Evolutionary conservation across 345 rosid genomes (phyloP).

Genomic region (Garcia nutans): DNA sequence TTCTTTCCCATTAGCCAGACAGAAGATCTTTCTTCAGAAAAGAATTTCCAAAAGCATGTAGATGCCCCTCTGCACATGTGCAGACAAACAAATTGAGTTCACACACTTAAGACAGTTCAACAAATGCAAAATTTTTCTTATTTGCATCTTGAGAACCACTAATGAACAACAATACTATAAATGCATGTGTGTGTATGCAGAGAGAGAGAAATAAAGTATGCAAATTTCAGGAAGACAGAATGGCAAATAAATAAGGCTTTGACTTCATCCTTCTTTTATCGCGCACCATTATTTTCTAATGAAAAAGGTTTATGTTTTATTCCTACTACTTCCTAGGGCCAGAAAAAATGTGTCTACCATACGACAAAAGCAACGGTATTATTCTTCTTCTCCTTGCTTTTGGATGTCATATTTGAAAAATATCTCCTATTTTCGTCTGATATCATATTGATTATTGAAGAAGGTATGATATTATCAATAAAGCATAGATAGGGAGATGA

Average conservation of each 20-base stretch:
- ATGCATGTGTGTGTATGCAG: no score
- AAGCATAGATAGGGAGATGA: no score
- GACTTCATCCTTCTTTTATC: not conserved
- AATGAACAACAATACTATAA: no score
- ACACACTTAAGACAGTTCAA: not conserved
- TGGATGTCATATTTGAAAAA: not conserved
- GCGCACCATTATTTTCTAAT: not conserved
- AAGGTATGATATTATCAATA: no score
- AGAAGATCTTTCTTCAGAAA: not conserved
- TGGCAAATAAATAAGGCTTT: not conserved
- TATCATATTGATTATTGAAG: not conserved
- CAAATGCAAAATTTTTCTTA: not conserved
- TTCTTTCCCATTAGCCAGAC: not conserved
- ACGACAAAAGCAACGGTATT: not conserved
- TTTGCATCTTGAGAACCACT: no score
- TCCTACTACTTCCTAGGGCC: not conserved
- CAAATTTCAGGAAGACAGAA: not conserved
- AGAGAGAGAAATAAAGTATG: not conserved
- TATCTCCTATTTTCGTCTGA: not conserved
- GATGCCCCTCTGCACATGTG: no score
- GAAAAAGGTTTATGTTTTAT: not conserved
- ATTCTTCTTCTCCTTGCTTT: not conserved
- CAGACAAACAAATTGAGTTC: not conserved
- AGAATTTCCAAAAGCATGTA: not conserved
- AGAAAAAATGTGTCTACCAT: not conserved